These are phyloP conservation scores for Sodiomyces alkalinus DNA, from an alignment of 2,329 filamentous ascomycete species.

Conservation along the genomic window DNA sequence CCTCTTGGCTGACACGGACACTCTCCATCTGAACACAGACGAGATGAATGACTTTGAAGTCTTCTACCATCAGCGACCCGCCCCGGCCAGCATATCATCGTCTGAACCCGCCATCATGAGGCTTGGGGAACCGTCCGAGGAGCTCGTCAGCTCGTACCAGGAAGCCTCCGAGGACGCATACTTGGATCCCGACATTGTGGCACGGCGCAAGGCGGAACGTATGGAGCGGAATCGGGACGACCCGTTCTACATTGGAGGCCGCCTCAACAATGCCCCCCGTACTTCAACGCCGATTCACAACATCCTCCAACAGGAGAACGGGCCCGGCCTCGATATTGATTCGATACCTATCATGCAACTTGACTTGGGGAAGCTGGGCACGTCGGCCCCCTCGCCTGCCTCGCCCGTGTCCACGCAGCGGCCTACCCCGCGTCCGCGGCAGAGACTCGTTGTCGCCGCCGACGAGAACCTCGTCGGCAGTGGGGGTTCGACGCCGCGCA, in stretches of 20 bases:
- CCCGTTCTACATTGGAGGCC: slow-evolving; percentile 73
- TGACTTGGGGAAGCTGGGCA: slow-evolving; percentile 47
- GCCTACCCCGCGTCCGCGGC: slow-evolving; percentile 28
- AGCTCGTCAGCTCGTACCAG: slow-evolving; percentile 39
- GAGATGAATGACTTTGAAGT: slow-evolving; percentile 52
- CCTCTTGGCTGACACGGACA: slow-evolving; percentile 47
- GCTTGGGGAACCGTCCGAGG: slow-evolving; percentile 29
- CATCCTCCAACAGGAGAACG: slow-evolving; percentile 57
- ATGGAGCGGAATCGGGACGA: slow-evolving; percentile 78
- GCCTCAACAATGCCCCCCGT: slow-evolving; percentile 35
- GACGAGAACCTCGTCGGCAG: slow-evolving; percentile 56
- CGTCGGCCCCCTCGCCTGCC: slow-evolving; percentile 11
- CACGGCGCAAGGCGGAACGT: slow-evolving; percentile 60
- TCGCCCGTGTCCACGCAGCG: slow-evolving; percentile 17
- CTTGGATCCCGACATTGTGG: slow-evolving; percentile 57
- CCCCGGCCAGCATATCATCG: slow-evolving; percentile 35
- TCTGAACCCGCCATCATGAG: slow-evolving; percentile 39
- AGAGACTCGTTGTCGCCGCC: slow-evolving; percentile 50
- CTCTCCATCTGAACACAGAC: slow-evolving; percentile 29
- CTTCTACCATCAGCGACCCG: slow-evolving; percentile 45
- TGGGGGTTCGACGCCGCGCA: slow-evolving; percentile 30
- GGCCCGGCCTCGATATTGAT: slow-evolving; percentile 75
- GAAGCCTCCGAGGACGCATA: slow-evolving; percentile 48
- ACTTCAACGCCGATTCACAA: slow-evolving; percentile 66
- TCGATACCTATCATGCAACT: slow-evolving; percentile 93